These are phyloP conservation scores for Xylaria grammica DNA, from an alignment of 495 filamentous ascomycete genomes.

Conservation along the genomic window DNA sequence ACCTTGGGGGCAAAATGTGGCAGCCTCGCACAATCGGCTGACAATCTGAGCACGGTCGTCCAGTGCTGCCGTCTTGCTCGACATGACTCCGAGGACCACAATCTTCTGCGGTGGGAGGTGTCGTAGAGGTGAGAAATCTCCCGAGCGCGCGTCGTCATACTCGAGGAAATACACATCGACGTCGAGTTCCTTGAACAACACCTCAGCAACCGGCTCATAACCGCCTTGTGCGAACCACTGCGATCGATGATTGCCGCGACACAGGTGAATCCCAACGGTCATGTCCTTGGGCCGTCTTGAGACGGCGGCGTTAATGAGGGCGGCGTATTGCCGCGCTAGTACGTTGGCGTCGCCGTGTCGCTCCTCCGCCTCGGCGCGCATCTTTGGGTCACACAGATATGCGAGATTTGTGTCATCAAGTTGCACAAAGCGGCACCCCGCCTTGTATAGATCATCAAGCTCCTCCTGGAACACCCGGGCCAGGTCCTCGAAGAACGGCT, in stretches of 20 bases:
- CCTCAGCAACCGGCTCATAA: constrained; percentile 70
- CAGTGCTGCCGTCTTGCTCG: constrained; percentile 66
- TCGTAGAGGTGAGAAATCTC: constrained; percentile 68
- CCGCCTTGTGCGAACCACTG: constrained; percentile 68
- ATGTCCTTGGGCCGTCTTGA: constrained; percentile 61
- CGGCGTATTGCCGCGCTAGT: constrained; percentile 64
- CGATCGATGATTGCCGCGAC: constrained; percentile 64
- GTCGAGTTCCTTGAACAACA: constrained; percentile 66
- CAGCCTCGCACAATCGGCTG: constrained; percentile 62
- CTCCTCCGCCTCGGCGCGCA: constrained; percentile 64
- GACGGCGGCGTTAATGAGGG: constrained; percentile 67
- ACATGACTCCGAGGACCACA: constrained; percentile 69
- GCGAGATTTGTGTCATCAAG: constrained; percentile 71
- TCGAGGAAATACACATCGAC: constrained; percentile 73
- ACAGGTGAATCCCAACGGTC: constrained; percentile 70
- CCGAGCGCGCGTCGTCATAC: constrained; percentile 69
- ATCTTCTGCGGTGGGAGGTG: constrained; percentile 68
- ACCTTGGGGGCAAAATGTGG: constrained; percentile 62
- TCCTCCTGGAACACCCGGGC: constrained; percentile 65
- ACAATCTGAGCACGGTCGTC: constrained; percentile 67
- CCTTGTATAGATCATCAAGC: constrained; percentile 63
- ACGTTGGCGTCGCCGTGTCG: constrained; percentile 62
- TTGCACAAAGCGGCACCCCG: constrained; percentile 68
- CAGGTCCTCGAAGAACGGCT: constrained; percentile 66
- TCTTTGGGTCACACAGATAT: constrained; percentile 68